Evolutionary conservation across 2,329 filamentous ascomycete species (phyloP).

Genomic region (Aspergillus fumigatus): DNA sequence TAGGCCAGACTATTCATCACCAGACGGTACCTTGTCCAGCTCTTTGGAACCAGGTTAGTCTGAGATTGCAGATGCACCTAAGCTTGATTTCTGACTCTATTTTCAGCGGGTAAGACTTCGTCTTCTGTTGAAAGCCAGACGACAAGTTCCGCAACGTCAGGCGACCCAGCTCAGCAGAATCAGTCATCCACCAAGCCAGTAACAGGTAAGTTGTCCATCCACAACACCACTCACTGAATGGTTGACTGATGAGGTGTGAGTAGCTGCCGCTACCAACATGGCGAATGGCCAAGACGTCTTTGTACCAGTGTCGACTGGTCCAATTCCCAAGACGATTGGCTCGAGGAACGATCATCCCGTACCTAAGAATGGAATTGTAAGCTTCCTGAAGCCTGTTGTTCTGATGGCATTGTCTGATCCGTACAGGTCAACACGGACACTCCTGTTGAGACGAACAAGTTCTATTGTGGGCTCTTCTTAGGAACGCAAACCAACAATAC

Average conservation of each 20-base stretch:
- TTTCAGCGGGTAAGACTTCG: background rate
- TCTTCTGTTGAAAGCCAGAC: background rate
- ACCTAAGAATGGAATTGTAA: slow-evolving; percentile 36
- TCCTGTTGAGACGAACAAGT: slow-evolving; percentile 50
- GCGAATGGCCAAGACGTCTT: slow-evolving; percentile 38
- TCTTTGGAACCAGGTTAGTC: background rate
- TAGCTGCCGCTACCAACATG: slow-evolving; percentile 19
- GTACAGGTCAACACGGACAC: slow-evolving; percentile 24
- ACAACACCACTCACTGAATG: background rate
- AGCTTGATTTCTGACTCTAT: background rate
- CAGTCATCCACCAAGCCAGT: background rate
- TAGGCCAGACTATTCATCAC: background rate
- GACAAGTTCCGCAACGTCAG: background rate
- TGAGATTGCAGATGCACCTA: background rate
- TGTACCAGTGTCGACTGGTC: slow-evolving; percentile 35
- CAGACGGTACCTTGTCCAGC: background rate
- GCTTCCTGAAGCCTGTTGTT: slow-evolving; percentile 3
- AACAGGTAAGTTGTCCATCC: background rate
- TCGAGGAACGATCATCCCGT: slow-evolving; percentile 41
- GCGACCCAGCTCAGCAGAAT: background rate
- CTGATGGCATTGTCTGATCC: slow-evolving; percentile 7
- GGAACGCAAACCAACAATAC: slow-evolving; percentile 64
- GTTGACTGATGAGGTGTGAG: background rate
- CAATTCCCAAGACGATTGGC: slow-evolving; percentile 35
- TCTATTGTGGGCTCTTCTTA: slow-evolving; percentile 76